Evolutionary conservation across 139 green algal genomes (phyloP), one percentile per base, ranked within the genome.

Genomic region (Chlamydomonas sp.): DNA sequence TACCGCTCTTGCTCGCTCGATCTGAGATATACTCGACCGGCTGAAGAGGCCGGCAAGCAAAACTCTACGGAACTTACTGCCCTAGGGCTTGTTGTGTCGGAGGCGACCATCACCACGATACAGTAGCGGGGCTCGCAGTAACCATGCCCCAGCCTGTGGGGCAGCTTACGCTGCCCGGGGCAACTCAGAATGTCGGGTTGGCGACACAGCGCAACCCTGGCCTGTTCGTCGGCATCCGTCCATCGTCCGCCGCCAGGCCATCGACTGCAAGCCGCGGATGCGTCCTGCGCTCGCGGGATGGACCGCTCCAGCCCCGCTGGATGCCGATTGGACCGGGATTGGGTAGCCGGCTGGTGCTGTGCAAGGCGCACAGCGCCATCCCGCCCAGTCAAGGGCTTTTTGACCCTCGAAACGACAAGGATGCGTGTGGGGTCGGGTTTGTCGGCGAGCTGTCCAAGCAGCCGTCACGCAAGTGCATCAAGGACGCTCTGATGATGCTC

Each of bases 341-440:
- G 1, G 84, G 84, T 58, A 88, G 58, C 84, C 84, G 84, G n/a
- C 84, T 83, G 63, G 84, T 91, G 15, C 58, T 84, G 8, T 89
- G 80, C 72, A 80, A 85, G 2, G 88, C 89, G 3, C 91, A 93
- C 73, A 87, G 63, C 57, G 87, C 81, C 5, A 60, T 90, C 9
- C 92, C 80, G 16, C 61, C 71, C 5, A 66, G 88, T 6, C 59
- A 76, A 14, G 91, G 92, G 2, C 76, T 96, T 49, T 95, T 93
- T 66, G 64, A 95, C 64, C 92, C 93, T 20, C 86, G 77, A 7
- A 91, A 93, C n/a, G 96, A 99, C 83, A 95, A 94, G 84, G 97
- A 99, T 79, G 93, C 96, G 3, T 99, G 97, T 81, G 96, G 96
- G 9, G 97, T 99, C 49, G 97, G 97, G 64, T 99, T 99, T 84